These are phyloP conservation scores for Xylaria bambusicola DNA, from an alignment of 495 filamentous ascomycete species.

Conservation along the genomic window DNA sequence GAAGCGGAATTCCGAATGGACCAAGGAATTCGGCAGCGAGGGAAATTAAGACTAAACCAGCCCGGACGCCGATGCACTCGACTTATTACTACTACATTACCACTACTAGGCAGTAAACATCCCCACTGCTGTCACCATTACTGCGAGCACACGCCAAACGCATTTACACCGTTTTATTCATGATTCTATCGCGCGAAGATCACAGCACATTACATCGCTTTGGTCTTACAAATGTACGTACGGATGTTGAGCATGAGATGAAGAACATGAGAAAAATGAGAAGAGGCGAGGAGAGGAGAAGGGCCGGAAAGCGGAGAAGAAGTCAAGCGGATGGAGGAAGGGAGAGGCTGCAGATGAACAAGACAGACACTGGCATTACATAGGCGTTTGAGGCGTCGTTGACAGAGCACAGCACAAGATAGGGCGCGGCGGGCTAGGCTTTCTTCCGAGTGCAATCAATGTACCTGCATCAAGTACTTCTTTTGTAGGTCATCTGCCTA, in stretches of 20 bases:
- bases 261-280: background rate
- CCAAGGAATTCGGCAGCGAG: constrained; percentile 94
- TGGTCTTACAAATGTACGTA: no score
- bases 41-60: constrained; percentile 49
- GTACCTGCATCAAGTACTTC: no score
- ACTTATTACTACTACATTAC: background rate
- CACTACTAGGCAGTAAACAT: no score
- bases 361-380: constrained; percentile 27
- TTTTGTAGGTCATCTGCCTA: no score
- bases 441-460: background rate
- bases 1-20: constrained; percentile 87
- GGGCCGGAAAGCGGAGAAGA: background rate
- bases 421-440: background rate
- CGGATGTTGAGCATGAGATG: background rate
- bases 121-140: background rate
- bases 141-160: background rate
- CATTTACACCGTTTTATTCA: background rate
- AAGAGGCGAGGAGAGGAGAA: background rate
- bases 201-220: no score
- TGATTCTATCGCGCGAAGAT: background rate
- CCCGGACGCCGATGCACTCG: background rate
- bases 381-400: constrained; percentile 34
- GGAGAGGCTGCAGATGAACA: no score
- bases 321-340: background rate
- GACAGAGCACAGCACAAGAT: background rate